phyloP scores from a whole-genome alignment of 73 alveolate species.

The Breviolum minutum region DNA sequence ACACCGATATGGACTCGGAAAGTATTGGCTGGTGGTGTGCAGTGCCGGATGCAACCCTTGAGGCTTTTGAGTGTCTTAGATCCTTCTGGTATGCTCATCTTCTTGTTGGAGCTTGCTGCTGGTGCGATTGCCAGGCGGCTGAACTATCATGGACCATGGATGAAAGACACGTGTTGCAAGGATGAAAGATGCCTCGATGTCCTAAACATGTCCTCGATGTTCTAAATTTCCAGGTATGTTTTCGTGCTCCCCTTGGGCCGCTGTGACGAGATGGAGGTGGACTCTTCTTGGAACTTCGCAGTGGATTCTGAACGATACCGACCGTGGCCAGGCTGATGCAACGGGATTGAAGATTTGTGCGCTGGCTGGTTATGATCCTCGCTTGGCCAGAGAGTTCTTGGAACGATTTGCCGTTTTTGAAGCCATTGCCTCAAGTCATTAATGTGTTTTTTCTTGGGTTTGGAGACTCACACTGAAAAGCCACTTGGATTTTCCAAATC shows the following conservation, averaged over 20 bases:
- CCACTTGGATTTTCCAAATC: not conserved
- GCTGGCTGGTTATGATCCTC: constrained; percentile 53
- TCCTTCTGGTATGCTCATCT: constrained; percentile 54
- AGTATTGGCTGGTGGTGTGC: not conserved
- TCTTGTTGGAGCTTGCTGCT: constrained; percentile 43
- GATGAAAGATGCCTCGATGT: too few relatives aligned
- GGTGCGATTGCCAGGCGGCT: constrained; percentile 43
- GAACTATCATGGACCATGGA: not conserved
- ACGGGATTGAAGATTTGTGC: constrained; percentile 52
- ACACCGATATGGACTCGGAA: not conserved
- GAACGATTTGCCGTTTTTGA: not conserved
- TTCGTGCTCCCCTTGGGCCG: constrained; percentile 45
- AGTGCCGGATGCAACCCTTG: not conserved
- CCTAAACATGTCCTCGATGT: not conserved
- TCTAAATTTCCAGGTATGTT: constrained; percentile 8
- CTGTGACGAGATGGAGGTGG: constrained; percentile 71
- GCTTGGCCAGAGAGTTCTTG: constrained; percentile 34
- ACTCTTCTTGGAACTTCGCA: not conserved
- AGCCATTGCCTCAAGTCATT: not conserved
- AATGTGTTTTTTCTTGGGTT: not conserved
- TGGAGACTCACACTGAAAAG: not conserved
- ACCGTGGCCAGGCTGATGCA: not conserved
- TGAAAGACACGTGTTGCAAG: not conserved
- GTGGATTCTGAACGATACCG: not conserved
- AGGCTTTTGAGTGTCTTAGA: constrained; percentile 35